phyloP scores from a whole-genome alignment of 1,139 yeast species.

The Saccharomyces hybrid region DNA sequence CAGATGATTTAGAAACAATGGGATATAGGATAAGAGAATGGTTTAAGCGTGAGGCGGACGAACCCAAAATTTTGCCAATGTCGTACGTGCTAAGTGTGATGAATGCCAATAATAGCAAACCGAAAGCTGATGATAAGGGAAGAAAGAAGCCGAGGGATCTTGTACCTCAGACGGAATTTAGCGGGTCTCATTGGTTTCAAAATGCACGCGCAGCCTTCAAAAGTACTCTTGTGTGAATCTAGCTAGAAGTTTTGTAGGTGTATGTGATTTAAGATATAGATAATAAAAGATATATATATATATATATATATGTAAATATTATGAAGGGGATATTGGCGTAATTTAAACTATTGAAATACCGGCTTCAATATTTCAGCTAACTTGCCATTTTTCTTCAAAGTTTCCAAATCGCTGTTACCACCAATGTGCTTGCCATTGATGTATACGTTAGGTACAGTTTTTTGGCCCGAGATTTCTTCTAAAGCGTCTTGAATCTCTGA shows the following conservation, averaged over 20 bases:
- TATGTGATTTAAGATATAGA: neutral
- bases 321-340: neutral
- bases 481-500: constrained; percentile 74
- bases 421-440: constrained; percentile 90
- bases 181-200: constrained; percentile 25
- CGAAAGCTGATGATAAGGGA: constrained; percentile 2
- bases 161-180: constrained; percentile 29
- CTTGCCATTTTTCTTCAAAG: constrained; percentile 40
- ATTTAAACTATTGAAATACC: constrained; percentile 7
- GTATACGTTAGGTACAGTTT: constrained; percentile 88
- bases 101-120: constrained; percentile 7
- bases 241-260: neutral
- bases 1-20: constrained; percentile 29
- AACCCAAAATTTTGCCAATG: constrained; percentile 28
- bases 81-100: constrained; percentile 22
- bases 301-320: neutral
- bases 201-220: constrained; percentile 15
- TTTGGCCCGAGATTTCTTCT: constrained; percentile 71
- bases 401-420: constrained; percentile 83
- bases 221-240: constrained; percentile 9
- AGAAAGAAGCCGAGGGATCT: constrained; percentile 15
- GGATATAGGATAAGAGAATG: constrained; percentile 18
- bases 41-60: constrained; percentile 22
- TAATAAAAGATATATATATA: neutral
- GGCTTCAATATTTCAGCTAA: constrained; percentile 33